Evolutionary conservation across 345 rosid genomes (phyloP), one percentile per base, ranked within the genome.

Genomic region (Salix koriyanagi): DNA sequence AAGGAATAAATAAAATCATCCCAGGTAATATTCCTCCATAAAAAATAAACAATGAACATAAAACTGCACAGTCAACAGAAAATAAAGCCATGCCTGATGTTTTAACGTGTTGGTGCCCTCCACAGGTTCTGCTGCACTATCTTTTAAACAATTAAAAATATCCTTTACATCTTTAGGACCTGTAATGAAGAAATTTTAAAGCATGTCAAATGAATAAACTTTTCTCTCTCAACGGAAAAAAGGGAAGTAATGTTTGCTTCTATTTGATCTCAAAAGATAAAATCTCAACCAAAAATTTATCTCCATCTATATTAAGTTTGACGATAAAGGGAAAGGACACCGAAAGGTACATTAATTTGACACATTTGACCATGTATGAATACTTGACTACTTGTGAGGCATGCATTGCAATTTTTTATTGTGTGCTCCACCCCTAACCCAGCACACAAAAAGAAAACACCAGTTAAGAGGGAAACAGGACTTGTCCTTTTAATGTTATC

Each of bases 111-210:
- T 84, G 75, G 81, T 82, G 78, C 65, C 82, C 81, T 85, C 91
- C 76, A 82, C 74, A 66, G 90, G 82, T 70, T 90, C 91, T 70
- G 87, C 83, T 58, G 91, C 94, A 79, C 83, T 79, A 75, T 91
- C 97, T 79, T 93, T 95, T 73, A 93, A 89, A 83, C 87, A 78
- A 72, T 79, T 82, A 83, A 85, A 89, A 65, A 87, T 71, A 82
- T 90, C 97, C 84, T 91, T 93, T 39, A 88, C 91, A 69, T 95
- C 97, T 79, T 87, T 89, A 14, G 90, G 81, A 79, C 89, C 98
- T 94, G 88, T 79, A 83, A 66, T 61, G 64, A 80, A 56, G 15
- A 84, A 80, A 76, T 73, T 11, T 69, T 69, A 80, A 36, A 32
- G 69, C 61, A 77, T 58, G n/a, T 28, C 56, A 13, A 61, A 67